These are phyloP conservation scores for Flaveria bidentis DNA, from an alignment of 129 eudicot genomes.

Conservation along the genomic window DNA sequence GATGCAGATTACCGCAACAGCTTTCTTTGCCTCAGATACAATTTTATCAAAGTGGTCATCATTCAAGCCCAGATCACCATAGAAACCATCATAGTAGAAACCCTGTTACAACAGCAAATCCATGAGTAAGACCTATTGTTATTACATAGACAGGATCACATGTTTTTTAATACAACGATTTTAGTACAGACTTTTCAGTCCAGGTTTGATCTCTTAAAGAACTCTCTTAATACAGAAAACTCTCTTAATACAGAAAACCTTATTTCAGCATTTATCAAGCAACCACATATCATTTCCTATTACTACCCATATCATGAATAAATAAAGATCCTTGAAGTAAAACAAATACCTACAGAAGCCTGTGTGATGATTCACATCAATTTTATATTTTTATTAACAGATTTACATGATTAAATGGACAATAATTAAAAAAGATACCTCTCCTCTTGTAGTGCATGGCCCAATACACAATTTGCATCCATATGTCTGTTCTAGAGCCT, in stretches of 20 bases:
- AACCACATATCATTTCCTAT: constrained; percentile 9
- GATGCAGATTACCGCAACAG: constrained; percentile 56
- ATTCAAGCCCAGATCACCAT: constrained; percentile 88
- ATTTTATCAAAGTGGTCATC: constrained; percentile 90
- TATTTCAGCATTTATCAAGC: not conserved
- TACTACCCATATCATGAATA: not conserved
- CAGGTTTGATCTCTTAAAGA: no score
- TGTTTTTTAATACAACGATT: not conserved
- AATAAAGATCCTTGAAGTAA: not conserved
- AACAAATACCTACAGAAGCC: not conserved
- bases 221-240: not conserved
- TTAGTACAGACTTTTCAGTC: not conserved
- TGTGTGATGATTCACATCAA: not conserved
- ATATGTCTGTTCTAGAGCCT: constrained; percentile 85
- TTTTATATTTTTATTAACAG: not conserved
- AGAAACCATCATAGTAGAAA: constrained; percentile 88
- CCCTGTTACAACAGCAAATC: constrained; percentile 57
- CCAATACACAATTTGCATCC: constrained; percentile 95
- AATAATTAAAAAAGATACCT: constrained; percentile 44
- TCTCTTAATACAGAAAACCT: not conserved
- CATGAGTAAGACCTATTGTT: not conserved
- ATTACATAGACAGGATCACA: not conserved
- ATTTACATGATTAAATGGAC: not conserved
- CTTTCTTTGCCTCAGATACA: constrained; percentile 74
- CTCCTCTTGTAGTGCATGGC: constrained; percentile 94